A percentile compares a stretch with the other conserved stretches of the same genome.
Evolutionary conservation across 805 yeast species (phyloP).

Genomic region (Priceomyces carsonii): DNA sequence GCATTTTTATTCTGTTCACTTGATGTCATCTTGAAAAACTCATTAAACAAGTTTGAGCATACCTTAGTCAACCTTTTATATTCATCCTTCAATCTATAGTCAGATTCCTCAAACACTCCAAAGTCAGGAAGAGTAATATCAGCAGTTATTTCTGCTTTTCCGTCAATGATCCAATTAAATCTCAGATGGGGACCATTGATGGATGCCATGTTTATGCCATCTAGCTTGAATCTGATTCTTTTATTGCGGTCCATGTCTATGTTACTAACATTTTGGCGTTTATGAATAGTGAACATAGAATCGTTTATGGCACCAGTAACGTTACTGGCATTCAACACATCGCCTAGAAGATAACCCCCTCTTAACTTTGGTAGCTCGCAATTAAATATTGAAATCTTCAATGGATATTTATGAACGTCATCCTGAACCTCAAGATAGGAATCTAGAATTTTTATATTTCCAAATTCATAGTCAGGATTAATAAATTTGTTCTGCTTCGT

Average conservation of each 20-base stretch:
- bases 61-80: slow-evolving; percentile 26
- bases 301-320: slow-evolving; percentile 75
- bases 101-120: slow-evolving; percentile 20
- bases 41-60: slow-evolving; percentile 26
- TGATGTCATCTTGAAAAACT: slow-evolving; percentile 21
- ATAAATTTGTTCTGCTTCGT: slow-evolving; percentile 12
- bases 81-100: slow-evolving; percentile 14
- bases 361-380: slow-evolving; percentile 64
- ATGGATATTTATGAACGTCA: slow-evolving; percentile 23
- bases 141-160: slow-evolving; percentile 67
- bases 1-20: slow-evolving; percentile 5
- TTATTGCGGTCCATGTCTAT: slow-evolving; percentile 25
- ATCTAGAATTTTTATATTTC: slow-evolving; percentile 50
- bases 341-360: slow-evolving; percentile 58
- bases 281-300: slow-evolving; percentile 74
- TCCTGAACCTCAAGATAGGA: slow-evolving; percentile 45
- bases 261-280: slow-evolving; percentile 55
- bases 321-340: slow-evolving; percentile 67
- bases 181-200: slow-evolving; percentile 37
- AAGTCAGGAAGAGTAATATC: slow-evolving; percentile 71
- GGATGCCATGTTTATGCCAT: slow-evolving; percentile 41
- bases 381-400: slow-evolving; percentile 60
- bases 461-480: slow-evolving; percentile 34
- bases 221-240: slow-evolving; percentile 39
- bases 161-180: slow-evolving; percentile 72